Evolutionary conservation across 2,329 filamentous ascomycete genomes (phyloP), one percentile per base, ranked within the genome.

Genomic region (Kalaharituber pfeilii): DNA sequence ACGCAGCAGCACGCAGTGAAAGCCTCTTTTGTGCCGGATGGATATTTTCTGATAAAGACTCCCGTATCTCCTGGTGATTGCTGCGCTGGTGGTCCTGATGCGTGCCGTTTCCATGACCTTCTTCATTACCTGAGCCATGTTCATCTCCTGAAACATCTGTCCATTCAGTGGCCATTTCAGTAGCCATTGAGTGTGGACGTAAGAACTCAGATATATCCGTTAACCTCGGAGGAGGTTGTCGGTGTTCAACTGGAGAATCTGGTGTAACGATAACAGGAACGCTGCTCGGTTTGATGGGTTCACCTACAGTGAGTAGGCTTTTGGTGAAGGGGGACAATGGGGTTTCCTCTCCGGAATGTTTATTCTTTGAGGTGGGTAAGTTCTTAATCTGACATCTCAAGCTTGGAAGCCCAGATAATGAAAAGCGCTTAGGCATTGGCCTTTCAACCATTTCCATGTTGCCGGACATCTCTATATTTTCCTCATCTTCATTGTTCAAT

Each of bases 191-290:
- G 50, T 59, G 53, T 28, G 58, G 53, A 26, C 58, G 53, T 18
- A 61, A 54, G 42, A 56, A 57, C 18, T 59, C 45, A 33, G 59
- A 57, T 49, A 60, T 53, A 26, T 60, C 54, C 39, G 50, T 18
- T 28, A 60, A 51, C 27, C 51, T 30, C 50, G 54, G 52, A 24
- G 58, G 42, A 11, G 42, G 42, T 22, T 22, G n/a, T 25, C 42
- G 42, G 25, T 5, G 51, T 51, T 56, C 47, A 7, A 20, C 33
- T 25, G 59, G 56, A n/a, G 56, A 57, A 49, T 60, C 59, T 5
- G 59, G 59, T 27, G 58, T 60, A 29, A 60, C 52, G 26, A 60
- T 58, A n/a, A 60, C 44, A 49, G 59, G 52, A 33, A 61, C 42
- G 25, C 11, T 47, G 22, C 5, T 9, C 42, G 13, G 15, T 18